Base-by-base conservation (phyloP, 495 filamentous ascomycete species). In the Penicillium fimorum region DNA sequence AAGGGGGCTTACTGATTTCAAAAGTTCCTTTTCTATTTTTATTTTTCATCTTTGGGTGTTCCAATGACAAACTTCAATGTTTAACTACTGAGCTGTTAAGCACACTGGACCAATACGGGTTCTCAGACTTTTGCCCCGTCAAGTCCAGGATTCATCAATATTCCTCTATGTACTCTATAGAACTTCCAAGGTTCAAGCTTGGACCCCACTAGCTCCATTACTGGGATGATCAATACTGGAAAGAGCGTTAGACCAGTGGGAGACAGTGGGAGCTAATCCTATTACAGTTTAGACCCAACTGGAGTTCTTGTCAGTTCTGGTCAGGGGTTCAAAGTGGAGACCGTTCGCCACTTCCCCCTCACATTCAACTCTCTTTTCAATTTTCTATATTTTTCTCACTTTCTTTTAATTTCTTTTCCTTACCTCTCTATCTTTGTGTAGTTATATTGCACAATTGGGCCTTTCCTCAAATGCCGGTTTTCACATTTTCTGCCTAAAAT, bases 401-500 rank as follows among this genome's bases (percentile, higher is more conserved):
- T 53, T 25, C 37, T 7, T 37, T 50, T 29, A 27, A 44, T 24
- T 42, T 25, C 35, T 38, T 33, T 43, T 61, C 54, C 43, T 42
- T 56, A 10, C 50, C 53, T 57, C 11, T 59, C 56, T 56, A 43
- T 59, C 45, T 25, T 32, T 11, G 42, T 30, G 1, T 22, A 2
- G 22, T 22, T 22, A 22, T 22, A 22, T 22, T 22, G 22, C 1
- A 22, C 22, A 22, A 2, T 22, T 2, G 1, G 22, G 22, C 22
- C 22, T 22, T 54, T 20, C n/a, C 32, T 18, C 64, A 63, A 60
- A 72, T 69, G 68, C 61, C 25, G 58, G 13, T 3, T 35, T 5
- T 9, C 32, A 42, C 17, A 12, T 50, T n/a, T 42, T 32, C 47
- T 33, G 29, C 42, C 25, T 68, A 69, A 63, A 65, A 66, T 62